Evolutionary conservation across 345 rosid species (phyloP), one percentile per base, ranked within the genome.

Genomic region (Salix suchowensis): DNA sequence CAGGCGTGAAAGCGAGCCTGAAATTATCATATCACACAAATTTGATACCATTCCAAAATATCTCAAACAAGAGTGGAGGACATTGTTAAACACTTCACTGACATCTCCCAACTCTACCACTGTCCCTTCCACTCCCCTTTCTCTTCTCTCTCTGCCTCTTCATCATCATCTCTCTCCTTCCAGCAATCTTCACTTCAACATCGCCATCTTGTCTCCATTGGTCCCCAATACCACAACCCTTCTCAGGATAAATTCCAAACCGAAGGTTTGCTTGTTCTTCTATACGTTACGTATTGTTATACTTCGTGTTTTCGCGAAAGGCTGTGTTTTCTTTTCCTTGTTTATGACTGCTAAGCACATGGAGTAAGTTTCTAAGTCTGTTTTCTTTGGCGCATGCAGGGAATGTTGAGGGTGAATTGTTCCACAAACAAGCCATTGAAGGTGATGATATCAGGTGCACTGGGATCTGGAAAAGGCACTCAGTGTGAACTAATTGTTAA

Each of bases 391-490:
- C 23, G 39, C 15, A 44, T 40, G 83, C 85, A 86, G 91, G 83
- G 80, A 21, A 55, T 55, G 34, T 75, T 85, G 72, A 72, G 83
- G 80, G 69, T 91, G 68, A 75, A 66, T 73, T 87, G 95, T 87
- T 94, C 89, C 14, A 74, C 79, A 6, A 64, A 48, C 37, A 89
- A 90, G 82, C 90, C 97, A 0, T 50, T 94, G 82, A 92, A 90
- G 83, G 97, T 94, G 74, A 94, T 94, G 95, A 92, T 94, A 73
- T 93, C 96, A 0, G 97, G 98, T 44, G 97, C 97, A 37, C 94
- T 97, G 0, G 97, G 97, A 11, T 95, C 94, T 1, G 97, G 98
- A 58, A 95, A 93, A 85, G 96, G 98, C 67, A 89, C 98, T 74
- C 98, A 93, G 77, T 90, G 97, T 76, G 96, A 93, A 74, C 82